Evolutionary conservation across 2,329 filamentous ascomycete genomes (phyloP).

Genomic region (Beauveria pseudobassiana): DNA sequence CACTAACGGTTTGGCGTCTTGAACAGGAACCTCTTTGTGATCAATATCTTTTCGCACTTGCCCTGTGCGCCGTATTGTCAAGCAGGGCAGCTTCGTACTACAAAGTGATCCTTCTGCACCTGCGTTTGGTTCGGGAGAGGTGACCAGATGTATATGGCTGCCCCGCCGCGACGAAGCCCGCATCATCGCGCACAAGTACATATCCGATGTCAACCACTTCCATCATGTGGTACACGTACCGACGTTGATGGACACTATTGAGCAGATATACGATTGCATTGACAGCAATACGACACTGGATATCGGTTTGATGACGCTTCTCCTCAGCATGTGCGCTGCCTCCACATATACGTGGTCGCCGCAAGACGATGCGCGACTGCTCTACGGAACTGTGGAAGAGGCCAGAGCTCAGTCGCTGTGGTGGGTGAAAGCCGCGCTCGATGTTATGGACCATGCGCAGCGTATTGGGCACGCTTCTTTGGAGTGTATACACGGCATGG

Average conservation of each 20-base stretch:
- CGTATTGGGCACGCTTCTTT: conserved; percentile 22
- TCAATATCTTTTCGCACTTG: conserved; percentile 25
- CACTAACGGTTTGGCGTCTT: background rate
- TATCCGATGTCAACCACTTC: conserved; percentile 22
- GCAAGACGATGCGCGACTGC: conserved; percentile 19
- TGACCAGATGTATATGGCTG: conserved; percentile 27
- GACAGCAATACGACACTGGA: conserved; percentile 18
- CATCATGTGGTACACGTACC: conserved; percentile 26
- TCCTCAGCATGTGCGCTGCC: conserved; percentile 24
- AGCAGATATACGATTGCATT: conserved; percentile 24
- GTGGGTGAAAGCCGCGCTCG: conserved; percentile 29
- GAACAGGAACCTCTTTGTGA: conserved; percentile 24
- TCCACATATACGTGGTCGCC: conserved; percentile 25
- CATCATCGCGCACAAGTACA: conserved; percentile 23
- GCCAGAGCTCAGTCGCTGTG: conserved; percentile 21
- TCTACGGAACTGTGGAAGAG: conserved; percentile 21
- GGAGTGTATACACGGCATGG: conserved; percentile 29
- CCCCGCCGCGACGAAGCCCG: conserved; percentile 25
- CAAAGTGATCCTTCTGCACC: conserved; percentile 19
- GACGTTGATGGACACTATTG: conserved; percentile 20
- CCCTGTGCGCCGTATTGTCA: conserved; percentile 25
- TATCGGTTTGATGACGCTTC: conserved; percentile 20
- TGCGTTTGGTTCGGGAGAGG: conserved; percentile 19
- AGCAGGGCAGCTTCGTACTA: conserved; percentile 25
- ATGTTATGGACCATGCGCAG: conserved; percentile 29